Percentiles rank a stretch among this genome's conserved stretches.
phyloP scores from a whole-genome alignment of 75 land plant genomes.

The Cryptomeria japonica region DNA sequence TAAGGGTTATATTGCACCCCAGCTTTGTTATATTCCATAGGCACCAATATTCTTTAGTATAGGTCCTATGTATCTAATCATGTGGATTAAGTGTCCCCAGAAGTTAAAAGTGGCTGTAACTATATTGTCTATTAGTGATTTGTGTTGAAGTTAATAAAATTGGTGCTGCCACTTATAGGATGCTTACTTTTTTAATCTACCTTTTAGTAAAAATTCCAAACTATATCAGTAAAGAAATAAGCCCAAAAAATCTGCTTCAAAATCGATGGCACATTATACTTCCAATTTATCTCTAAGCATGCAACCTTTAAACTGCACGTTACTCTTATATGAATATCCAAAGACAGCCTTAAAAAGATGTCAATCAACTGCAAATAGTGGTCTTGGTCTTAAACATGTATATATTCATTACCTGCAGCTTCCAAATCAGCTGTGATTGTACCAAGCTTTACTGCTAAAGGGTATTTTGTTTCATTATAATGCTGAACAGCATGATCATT shows the following conservation, averaged over 20 bases:
- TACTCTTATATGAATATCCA: background rate
- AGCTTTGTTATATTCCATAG: background rate
- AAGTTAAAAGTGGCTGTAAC: background rate
- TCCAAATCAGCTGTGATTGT: constrained; percentile 97
- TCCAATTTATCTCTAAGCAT: background rate
- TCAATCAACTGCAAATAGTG: background rate
- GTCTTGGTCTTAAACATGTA: background rate
- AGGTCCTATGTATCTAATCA: background rate
- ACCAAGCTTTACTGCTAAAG: constrained; percentile 99
- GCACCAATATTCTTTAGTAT: background rate
- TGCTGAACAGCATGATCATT: constrained; percentile 73
- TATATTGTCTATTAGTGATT: background rate
- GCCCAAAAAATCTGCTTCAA: background rate
- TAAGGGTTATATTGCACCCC: background rate
- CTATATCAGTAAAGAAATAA: background rate
- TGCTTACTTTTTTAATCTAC: background rate
- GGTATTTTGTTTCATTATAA: constrained; percentile 80
- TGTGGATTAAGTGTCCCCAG: background rate
- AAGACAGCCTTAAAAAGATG: constrained; percentile 12
- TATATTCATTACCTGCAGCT: constrained; percentile 73
- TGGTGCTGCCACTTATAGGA: background rate
- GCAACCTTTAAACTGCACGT: background rate
- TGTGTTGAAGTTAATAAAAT: background rate
- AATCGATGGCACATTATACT: background rate
- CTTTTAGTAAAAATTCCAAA: background rate